These are phyloP conservation scores for Leucaena leucocephala DNA, from an alignment of 306 rosid genomes.

Conservation along the genomic window DNA sequence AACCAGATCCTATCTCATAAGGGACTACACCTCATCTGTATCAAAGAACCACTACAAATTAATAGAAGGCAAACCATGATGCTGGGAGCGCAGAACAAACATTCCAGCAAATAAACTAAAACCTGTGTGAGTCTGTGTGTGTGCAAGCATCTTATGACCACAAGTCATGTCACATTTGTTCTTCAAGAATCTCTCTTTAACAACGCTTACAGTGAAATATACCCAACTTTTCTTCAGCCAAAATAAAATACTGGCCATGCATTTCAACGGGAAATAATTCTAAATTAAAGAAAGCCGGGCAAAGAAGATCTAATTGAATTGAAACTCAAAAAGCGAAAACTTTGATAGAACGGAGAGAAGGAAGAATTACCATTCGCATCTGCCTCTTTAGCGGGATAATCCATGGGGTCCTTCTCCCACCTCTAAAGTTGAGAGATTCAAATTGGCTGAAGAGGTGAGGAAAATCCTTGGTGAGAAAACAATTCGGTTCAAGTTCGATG, in stretches of 20 bases:
- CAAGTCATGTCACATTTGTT: constrained; percentile 14
- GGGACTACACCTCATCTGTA: constrained; percentile 26
- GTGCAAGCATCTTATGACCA: constrained; percentile 6
- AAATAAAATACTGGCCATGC: background rate
- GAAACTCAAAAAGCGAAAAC: background rate
- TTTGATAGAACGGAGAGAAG: background rate
- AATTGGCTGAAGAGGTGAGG: background rate
- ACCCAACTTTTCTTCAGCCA: background rate
- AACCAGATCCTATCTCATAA: constrained; percentile 35
- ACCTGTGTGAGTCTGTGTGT: background rate
- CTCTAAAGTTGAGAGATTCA: background rate
- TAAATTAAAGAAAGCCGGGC: background rate
- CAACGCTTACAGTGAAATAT: background rate
- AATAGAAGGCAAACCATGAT: constrained; percentile 19
- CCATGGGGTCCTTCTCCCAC: constrained; percentile 1
- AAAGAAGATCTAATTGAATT: constrained; percentile 4
- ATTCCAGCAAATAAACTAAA: constrained; percentile 1
- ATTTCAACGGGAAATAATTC: background rate
- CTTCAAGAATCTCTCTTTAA: background rate
- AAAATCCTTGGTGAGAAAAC: background rate
- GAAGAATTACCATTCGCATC: constrained; percentile 14
- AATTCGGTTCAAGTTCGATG: background rate
- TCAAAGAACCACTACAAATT: constrained; percentile 30
- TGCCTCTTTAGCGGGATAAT: background rate
- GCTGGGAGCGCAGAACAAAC: background rate